Evolutionary conservation across 192 early-diverging fungal species (phyloP).

Genomic region (Geranomyces variabilis): DNA sequence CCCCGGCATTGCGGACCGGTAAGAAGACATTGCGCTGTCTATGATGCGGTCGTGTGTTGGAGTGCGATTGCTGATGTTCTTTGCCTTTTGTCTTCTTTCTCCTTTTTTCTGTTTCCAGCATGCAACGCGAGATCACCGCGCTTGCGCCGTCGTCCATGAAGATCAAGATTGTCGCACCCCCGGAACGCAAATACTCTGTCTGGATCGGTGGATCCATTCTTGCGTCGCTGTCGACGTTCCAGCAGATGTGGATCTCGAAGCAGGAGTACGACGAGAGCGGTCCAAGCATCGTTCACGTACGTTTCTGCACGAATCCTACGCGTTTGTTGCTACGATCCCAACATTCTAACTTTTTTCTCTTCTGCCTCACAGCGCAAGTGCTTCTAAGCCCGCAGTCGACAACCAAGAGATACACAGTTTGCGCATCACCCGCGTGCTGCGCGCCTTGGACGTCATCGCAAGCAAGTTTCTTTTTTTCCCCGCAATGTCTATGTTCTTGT

Average conservation of each 20-base stretch:
- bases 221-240: conserved; percentile 65
- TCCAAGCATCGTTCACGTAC: conserved; percentile 56
- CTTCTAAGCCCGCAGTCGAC: too few relatives aligned
- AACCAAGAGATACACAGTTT: too few relatives aligned
- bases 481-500: too few relatives aligned
- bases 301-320: too few relatives aligned
- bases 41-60: neutral
- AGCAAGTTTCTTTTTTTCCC: too few relatives aligned
- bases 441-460: too few relatives aligned
- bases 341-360: too few relatives aligned
- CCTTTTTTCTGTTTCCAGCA: conserved; percentile 28
- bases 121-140: conserved; percentile 61
- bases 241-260: conserved; percentile 71
- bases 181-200: conserved; percentile 67
- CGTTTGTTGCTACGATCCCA: too few relatives aligned
- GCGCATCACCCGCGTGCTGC: too few relatives aligned
- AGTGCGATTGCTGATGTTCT: neutral
- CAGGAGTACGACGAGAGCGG: conserved; percentile 65
- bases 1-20: conserved; percentile 92
- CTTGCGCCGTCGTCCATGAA: conserved; percentile 61
- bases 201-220: conserved; percentile 71
- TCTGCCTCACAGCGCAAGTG: too few relatives aligned
- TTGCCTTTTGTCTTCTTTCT: neutral
- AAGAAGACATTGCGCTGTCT: neutral
- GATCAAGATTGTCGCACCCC: conserved; percentile 62